These are phyloP conservation scores for Filobasidium wieringae DNA, from an alignment of 768 basidiomycete species.

Conservation along the genomic window DNA sequence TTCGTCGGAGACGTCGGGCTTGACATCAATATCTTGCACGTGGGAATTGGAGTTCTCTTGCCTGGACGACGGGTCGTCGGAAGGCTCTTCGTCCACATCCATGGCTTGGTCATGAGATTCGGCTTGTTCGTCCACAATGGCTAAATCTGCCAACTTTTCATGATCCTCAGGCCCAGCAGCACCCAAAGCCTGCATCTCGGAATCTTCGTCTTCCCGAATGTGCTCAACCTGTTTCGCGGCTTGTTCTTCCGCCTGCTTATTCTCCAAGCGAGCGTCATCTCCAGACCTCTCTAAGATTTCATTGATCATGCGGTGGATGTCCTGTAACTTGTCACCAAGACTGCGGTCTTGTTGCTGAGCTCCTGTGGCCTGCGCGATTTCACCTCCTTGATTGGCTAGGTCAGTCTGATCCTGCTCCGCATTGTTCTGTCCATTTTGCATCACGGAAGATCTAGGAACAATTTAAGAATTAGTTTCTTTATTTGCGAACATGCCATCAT, in stretches of 20 bases:
- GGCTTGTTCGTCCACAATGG: conserved; percentile 54
- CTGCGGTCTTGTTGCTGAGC: conserved; percentile 50
- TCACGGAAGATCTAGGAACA: neutral
- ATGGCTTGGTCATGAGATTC: conserved; percentile 18
- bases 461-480: neutral
- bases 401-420: neutral
- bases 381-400: conserved; percentile 4
- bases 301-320: conserved; percentile 70
- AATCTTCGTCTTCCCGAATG: conserved; percentile 47
- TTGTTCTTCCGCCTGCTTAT: conserved; percentile 21
- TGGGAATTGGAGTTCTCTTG: conserved; percentile 5
- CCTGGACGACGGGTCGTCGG: conserved; percentile 13
- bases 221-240: conserved; percentile 53
- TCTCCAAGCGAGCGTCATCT: conserved; percentile 38
- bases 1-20: conserved; percentile 22
- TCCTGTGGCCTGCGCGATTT: conserved; percentile 41
- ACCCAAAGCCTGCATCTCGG: conserved; percentile 70
- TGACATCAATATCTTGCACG: neutral
- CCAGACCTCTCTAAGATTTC: conserved; percentile 49
- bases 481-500: neutral
- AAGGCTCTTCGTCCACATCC: conserved; percentile 20
- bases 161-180: conserved; percentile 72
- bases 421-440: neutral
- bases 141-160: conserved; percentile 68
- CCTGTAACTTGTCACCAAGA: conserved; percentile 69